Conservation (phyloP, 257 asterid species). For the Orobanche coerulescens region DNA sequence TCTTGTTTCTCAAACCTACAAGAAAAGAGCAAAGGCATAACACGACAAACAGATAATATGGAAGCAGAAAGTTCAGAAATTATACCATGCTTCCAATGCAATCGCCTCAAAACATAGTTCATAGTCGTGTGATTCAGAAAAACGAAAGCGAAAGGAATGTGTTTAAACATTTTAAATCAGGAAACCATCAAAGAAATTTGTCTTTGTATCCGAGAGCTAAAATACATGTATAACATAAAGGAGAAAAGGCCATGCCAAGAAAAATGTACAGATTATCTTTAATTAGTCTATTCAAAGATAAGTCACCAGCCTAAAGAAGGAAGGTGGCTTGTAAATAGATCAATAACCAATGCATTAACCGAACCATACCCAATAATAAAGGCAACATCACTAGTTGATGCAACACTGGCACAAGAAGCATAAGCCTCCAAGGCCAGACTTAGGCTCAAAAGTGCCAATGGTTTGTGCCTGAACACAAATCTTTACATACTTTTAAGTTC, state of each 20-base stretch:
- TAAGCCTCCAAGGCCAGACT: neutral
- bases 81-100: constrained; percentile 1
- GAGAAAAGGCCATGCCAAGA: neutral
- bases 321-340: neutral
- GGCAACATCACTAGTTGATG: neutral
- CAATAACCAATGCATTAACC: neutral
- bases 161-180: neutral
- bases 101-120: neutral
- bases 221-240: neutral
- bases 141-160: neutral
- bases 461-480: neutral
- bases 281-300: neutral
- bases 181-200: neutral
- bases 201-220: neutral
- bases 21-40: constrained; percentile 22
- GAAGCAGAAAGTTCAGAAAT: neutral
- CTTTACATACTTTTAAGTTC: neutral
- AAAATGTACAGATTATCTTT: neutral
- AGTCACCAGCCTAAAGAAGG: constrained; percentile 2
- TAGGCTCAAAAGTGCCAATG: neutral
- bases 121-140: neutral
- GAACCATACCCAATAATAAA: neutral
- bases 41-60: neutral
- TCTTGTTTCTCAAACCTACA: constrained; percentile 95
- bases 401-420: neutral